Conservation (phyloP, 2,329 filamentous ascomycete species). For the Clarireedia hainanense region DNA sequence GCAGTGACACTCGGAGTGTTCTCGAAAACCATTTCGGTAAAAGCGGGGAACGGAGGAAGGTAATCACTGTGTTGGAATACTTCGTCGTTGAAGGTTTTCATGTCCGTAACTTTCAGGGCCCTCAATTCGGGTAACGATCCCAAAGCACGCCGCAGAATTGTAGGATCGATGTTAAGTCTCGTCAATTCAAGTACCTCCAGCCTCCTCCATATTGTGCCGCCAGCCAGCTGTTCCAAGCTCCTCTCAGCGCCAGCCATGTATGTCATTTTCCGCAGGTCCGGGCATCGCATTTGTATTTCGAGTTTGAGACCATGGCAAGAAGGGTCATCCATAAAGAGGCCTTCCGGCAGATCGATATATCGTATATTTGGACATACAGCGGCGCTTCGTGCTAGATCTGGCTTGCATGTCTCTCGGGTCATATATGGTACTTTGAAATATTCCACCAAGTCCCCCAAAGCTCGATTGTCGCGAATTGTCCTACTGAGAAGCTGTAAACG, state of each 20-base stretch:
- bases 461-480: conserved; percentile 68
- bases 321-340: conserved; percentile 74
- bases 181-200: conserved; percentile 68
- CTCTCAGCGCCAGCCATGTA: conserved; percentile 73
- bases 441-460: conserved; percentile 61
- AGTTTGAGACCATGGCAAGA: conserved; percentile 68
- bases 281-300: conserved; percentile 77
- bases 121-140: conserved; percentile 57
- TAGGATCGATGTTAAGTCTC: conserved; percentile 60
- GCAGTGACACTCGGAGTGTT: conserved; percentile 65
- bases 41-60: conserved; percentile 64
- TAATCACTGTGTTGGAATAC: conserved; percentile 60
- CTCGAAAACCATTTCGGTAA: conserved; percentile 66
- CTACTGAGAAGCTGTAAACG: conserved; percentile 73
- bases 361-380: conserved; percentile 76
- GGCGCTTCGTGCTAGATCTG: conserved; percentile 77
- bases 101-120: conserved; percentile 66
- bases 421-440: conserved; percentile 91
- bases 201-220: conserved; percentile 57
- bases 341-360: conserved; percentile 86
- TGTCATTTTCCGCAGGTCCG: conserved; percentile 80
- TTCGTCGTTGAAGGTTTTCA: conserved; percentile 65
- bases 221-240: conserved; percentile 62
- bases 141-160: conserved; percentile 63
- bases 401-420: conserved; percentile 76